These are phyloP conservation scores for Penicillium sp. DNA, from an alignment of 2,329 filamentous ascomycete genomes.

Conservation along the genomic window DNA sequence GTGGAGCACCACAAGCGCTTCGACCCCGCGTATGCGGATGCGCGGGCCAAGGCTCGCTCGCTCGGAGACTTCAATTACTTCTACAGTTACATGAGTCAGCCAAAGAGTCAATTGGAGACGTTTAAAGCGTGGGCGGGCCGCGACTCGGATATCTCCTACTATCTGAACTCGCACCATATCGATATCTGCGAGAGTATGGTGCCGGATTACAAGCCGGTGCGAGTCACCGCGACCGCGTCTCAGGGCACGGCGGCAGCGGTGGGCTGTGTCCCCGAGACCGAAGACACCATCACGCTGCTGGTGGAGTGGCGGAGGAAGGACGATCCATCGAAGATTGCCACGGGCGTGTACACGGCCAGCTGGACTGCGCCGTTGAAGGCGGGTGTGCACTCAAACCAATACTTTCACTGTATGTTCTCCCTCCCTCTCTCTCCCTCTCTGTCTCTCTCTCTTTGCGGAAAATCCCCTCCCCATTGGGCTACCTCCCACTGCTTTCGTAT, in stretches of 20 bases:
- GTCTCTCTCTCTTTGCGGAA: background rate
- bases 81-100: slow-evolving; percentile 94
- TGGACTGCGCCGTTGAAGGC: slow-evolving; percentile 92
- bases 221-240: slow-evolving; percentile 72
- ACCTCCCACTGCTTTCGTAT: no score
- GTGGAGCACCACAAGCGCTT: slow-evolving; percentile 96
- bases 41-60: slow-evolving; percentile 65
- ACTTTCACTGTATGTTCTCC: slow-evolving; percentile 66
- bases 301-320: slow-evolving; percentile 78
- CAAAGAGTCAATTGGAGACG: slow-evolving; percentile 83
- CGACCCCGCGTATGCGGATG: slow-evolving; percentile 88
- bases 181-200: slow-evolving; percentile 93
- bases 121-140: slow-evolving; percentile 92
- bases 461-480: no score
- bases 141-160: slow-evolving; percentile 92
- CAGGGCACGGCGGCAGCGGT: slow-evolving; percentile 72
- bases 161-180: slow-evolving; percentile 90
- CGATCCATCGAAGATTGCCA: slow-evolving; percentile 65
- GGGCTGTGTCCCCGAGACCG: slow-evolving; percentile 73
- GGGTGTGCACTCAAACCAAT: slow-evolving; percentile 93
- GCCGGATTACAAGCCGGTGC: slow-evolving; percentile 68
- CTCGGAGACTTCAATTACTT: slow-evolving; percentile 98
- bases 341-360: slow-evolving; percentile 85
- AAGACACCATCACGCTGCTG: slow-evolving; percentile 87
- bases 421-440: background rate